A percentile compares a stretch with the other conserved stretches of the same genome.
phyloP scores from a whole-genome alignment of 2,329 filamentous ascomycete species.

The Sporothrix euskadiensis region DNA sequence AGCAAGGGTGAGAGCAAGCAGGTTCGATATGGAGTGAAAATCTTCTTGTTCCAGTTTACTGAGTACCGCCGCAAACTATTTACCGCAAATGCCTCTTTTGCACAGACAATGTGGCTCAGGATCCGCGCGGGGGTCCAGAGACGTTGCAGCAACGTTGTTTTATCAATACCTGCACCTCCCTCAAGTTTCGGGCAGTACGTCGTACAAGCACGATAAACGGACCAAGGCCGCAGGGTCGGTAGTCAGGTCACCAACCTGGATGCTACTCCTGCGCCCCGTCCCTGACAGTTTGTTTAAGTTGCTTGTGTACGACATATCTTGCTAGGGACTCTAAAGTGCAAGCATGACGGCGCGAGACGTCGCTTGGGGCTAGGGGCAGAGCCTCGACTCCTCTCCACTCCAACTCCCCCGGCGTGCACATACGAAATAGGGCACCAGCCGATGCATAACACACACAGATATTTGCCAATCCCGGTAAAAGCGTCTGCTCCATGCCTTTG shows the following conservation, averaged over 20 bases:
- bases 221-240: background rate
- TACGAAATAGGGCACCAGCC: conserved; percentile 27
- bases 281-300: background rate
- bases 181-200: conserved; percentile 19
- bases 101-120: conserved; percentile 15
- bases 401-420: background rate
- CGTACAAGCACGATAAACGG: conserved; percentile 14
- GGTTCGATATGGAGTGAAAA: background rate
- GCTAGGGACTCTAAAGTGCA: background rate
- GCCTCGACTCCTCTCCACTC: background rate
- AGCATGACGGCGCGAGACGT: background rate
- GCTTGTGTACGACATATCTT: conserved; percentile 1
- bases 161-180: conserved; percentile 14
- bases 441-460: conserved; percentile 37
- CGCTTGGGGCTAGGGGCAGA: conserved; percentile 1
- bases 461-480: conserved; percentile 40
- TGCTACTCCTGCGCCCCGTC: background rate
- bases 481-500: conserved; percentile 35
- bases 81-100: conserved; percentile 13
- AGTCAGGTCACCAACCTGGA: conserved; percentile 18
- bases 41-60: background rate
- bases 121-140: conserved; percentile 23
- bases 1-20: background rate
- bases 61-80: background rate
- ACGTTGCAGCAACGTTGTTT: conserved; percentile 22